Evolutionary conservation across 140 eudicot genomes (phyloP).

Genomic region (Oenanthe javanica): DNA sequence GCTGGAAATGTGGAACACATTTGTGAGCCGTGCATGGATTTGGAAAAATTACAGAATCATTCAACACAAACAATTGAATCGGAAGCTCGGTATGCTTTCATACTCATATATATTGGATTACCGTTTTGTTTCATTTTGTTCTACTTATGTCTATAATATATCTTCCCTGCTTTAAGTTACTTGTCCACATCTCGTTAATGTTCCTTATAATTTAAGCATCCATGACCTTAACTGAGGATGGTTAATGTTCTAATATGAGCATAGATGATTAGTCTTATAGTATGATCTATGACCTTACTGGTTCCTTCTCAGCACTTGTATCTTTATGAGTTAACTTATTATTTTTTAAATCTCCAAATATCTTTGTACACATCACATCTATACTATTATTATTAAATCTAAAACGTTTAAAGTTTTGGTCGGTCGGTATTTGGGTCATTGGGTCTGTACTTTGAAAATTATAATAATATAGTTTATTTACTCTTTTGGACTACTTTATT

Average conservation of each 20-base stretch:
- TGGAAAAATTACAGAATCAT: constrained; percentile 26
- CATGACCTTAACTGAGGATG: not conserved
- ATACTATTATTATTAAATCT: too few species aligned
- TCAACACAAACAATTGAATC: constrained; percentile 24
- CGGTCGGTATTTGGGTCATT: too few species aligned
- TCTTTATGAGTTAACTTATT: too few species aligned
- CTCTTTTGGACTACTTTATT: too few species aligned
- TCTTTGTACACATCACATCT: too few species aligned
- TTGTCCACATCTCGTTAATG: not conserved
- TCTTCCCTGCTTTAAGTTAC: not conserved
- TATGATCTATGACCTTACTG: not conserved
- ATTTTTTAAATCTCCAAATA: too few species aligned
- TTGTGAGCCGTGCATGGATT: constrained; percentile 45
- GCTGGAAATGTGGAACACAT: constrained; percentile 29
- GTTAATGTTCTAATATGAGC: not conserved
- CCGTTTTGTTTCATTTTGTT: not conserved
- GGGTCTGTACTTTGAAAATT: too few species aligned
- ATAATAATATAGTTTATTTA: too few species aligned
- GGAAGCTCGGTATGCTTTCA: constrained; percentile 43
- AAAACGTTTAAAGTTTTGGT: too few species aligned
- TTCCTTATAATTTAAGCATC: not conserved
- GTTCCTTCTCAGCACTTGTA: too few species aligned
- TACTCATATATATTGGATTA: not conserved
- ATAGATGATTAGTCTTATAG: not conserved
- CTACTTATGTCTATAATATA: not conserved